phyloP scores from a whole-genome alignment of 208 protist species.

The Leishmania gerbilli region DNA sequence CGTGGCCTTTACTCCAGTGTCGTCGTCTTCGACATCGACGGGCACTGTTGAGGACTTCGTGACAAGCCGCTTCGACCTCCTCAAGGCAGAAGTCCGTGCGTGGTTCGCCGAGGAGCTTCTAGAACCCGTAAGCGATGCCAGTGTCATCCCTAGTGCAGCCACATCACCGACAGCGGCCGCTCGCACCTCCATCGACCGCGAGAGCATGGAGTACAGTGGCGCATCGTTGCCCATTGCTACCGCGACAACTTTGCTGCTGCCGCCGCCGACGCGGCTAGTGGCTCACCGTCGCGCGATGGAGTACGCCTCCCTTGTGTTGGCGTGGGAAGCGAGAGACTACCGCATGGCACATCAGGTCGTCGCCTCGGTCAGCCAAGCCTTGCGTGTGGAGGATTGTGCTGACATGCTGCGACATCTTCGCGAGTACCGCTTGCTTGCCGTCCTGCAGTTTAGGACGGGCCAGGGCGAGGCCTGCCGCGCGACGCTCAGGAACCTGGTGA shows the following conservation, averaged over 20 bases:
- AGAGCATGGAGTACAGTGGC: constrained; percentile 3
- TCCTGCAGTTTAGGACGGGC: constrained; percentile 56
- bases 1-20: background rate
- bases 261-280: background rate
- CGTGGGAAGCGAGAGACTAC: constrained; percentile 68
- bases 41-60: constrained; percentile 14
- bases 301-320: constrained; percentile 73
- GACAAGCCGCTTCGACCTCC: constrained; percentile 14
- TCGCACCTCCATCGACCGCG: background rate
- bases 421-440: constrained; percentile 75
- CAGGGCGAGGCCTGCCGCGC: constrained; percentile 26
- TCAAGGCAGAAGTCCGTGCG: constrained; percentile 16
- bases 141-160: background rate
- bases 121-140: background rate
- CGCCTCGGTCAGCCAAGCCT: constrained; percentile 11
- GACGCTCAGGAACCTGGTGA: constrained; percentile 35
- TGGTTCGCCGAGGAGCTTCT: constrained; percentile 29
- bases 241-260: background rate
- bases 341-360: constrained; percentile 53
- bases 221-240: background rate
- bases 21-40: background rate
- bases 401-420: constrained; percentile 52
- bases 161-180: background rate
- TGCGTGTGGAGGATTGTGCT: constrained; percentile 65
- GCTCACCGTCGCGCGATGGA: constrained; percentile 46